Evolutionary conservation across 495 filamentous ascomycete species (phyloP).

Genomic region (Penicillium daleae): DNA sequence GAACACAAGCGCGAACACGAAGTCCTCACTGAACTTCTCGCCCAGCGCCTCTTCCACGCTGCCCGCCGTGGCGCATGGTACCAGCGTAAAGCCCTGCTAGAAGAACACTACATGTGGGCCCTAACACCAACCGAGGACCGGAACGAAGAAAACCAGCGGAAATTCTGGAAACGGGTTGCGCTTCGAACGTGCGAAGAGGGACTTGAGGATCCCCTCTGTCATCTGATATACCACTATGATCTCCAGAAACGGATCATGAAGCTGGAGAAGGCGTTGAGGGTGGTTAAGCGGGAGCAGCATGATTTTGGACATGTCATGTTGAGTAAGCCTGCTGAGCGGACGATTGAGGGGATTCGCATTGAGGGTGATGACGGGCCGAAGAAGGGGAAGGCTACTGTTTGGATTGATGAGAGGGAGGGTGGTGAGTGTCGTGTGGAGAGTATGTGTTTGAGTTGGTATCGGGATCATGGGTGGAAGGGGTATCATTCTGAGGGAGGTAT

Average conservation of each 20-base stretch:
- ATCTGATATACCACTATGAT: slow-evolving; percentile 91
- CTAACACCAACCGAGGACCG: slow-evolving; percentile 55
- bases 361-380: slow-evolving; percentile 53
- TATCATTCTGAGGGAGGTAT: slow-evolving; percentile 93
- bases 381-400: slow-evolving; percentile 73
- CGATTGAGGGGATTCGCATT: slow-evolving; percentile 75
- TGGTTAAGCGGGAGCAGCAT: slow-evolving; percentile 87
- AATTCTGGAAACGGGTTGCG: slow-evolving; percentile 80
- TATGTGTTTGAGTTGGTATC: slow-evolving; percentile 90
- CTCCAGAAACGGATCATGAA: slow-evolving; percentile 90
- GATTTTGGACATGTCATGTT: slow-evolving; percentile 88
- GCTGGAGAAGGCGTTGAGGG: slow-evolving; percentile 79
- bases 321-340: slow-evolving; percentile 71
- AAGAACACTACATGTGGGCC: slow-evolving; percentile 90
- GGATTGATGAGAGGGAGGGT: slow-evolving; percentile 75
- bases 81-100: slow-evolving; percentile 89
- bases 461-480: slow-evolving; percentile 85
- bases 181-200: slow-evolving; percentile 84
- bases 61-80: slow-evolving; percentile 91
- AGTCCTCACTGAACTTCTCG: slow-evolving; percentile 74
- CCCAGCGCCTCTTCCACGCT: slow-evolving; percentile 81
- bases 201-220: slow-evolving; percentile 83
- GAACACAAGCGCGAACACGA: slow-evolving; percentile 76
- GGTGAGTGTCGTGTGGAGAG: slow-evolving; percentile 83
- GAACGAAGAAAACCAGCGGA: slow-evolving; percentile 68